Evolutionary conservation across 2,329 filamentous ascomycete genomes (phyloP), one percentile per base, ranked within the genome.

Genomic region (Coniochaeta sp.): DNA sequence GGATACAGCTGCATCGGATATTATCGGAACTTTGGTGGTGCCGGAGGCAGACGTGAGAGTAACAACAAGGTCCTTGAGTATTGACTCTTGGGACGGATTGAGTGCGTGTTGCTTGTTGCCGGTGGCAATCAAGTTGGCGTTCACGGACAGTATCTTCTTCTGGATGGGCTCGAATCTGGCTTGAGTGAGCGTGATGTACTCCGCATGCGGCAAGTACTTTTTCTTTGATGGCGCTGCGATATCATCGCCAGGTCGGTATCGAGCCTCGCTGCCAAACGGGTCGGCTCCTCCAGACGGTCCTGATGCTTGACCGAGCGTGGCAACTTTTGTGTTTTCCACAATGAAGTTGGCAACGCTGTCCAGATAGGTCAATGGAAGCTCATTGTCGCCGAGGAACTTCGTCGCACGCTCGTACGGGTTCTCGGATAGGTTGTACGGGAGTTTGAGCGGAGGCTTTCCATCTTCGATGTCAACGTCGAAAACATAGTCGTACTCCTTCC

Each of bases 381-480:
- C 89, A 67, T 98, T 96, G 69, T 93, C 87, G 67, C 88, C 84
- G 55, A 98, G 87, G 66, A 98, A 99, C 70, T 91, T 96, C 38
- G 89, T 91, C 0, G 95, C 93, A 2, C 89, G 88, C 67, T 96
- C 90, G 72, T 96, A 98, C 0, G 92, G 91, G 66, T 97, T 97
- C 70, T 97, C 89, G 1, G 89, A 91, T 14, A 93, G 81, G 71
- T 98, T 97, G 75, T 90, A 98, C 0, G 93, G 92, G n/a, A 98
- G 81, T 73, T 97, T 97, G 54, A 98, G 79, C 0, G 93, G 86
- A 14, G 93, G 93, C 69, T 96, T 93, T 58, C 92, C 93, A 68
- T 97, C 93, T 71, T 96, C 91, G 63, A 97, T 96, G 67, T 96
- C 93, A 28, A 97, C 93, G 69, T 97, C 93, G 66, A 98, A 98